Percentiles rank a stretch among this genome's conserved stretches.
phyloP scores from a whole-genome alignment of 129 eudicot genomes.

The Chrysanthemum makinoi region DNA sequence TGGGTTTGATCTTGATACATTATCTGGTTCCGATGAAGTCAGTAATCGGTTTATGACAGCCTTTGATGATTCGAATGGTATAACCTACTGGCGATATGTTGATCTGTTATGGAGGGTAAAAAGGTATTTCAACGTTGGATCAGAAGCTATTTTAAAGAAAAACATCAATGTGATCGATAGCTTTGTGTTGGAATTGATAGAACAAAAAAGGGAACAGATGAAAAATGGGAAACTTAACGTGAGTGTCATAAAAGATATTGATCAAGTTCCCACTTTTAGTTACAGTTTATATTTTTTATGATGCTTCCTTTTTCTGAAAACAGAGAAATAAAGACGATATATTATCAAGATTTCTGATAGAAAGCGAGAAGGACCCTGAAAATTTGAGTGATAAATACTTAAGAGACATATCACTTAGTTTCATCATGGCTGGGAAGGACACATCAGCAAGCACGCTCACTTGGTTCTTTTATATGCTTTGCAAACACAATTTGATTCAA shows the following conservation, averaged over 20 bases:
- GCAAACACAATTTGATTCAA: slow-evolving; percentile 49
- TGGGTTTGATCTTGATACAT: slow-evolving; percentile 13
- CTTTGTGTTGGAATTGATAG: slow-evolving; percentile 7
- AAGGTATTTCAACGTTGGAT: slow-evolving; percentile 2
- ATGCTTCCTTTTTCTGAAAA: background rate
- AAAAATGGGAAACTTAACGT: background rate
- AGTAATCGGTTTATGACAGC: slow-evolving; percentile 7
- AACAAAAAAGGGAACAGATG: background rate
- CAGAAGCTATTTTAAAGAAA: slow-evolving; percentile 3
- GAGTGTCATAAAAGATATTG: background rate
- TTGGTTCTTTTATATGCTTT: slow-evolving; percentile 24
- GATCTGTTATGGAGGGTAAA: slow-evolving; percentile 12
- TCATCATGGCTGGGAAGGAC: slow-evolving; percentile 63
- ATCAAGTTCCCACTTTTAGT: too few relatives aligned
- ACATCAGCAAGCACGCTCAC: slow-evolving; percentile 48
- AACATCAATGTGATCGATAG: background rate
- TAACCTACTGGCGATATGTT: background rate
- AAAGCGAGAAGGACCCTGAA: background rate
- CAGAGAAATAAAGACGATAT: background rate
- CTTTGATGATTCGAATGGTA: slow-evolving; percentile 4
- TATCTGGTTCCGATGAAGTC: slow-evolving; percentile 6
- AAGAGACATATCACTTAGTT: slow-evolving; percentile 60
- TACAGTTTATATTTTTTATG: background rate
- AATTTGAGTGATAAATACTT: slow-evolving; percentile 42
- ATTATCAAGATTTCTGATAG: slow-evolving; percentile 4